Conservation (phyloP, 345 rosid genomes). For the Citrus maxima region DNA sequence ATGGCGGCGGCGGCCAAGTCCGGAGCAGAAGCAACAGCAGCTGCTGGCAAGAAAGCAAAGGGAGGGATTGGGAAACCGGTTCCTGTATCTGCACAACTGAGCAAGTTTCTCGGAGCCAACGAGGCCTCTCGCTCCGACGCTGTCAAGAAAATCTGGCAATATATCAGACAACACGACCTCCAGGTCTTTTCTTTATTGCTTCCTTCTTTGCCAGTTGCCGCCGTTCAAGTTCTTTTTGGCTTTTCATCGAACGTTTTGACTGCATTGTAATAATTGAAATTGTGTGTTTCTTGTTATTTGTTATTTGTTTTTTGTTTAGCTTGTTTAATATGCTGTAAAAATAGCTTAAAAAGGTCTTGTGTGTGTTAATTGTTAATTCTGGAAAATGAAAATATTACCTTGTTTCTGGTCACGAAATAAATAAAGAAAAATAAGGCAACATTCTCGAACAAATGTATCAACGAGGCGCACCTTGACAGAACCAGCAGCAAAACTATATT, state of each 20-base stretch:
- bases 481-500: no score
- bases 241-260: neutral
- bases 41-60: neutral
- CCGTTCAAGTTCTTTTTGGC: neutral
- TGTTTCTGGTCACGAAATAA: no score
- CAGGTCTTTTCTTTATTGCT: constrained; percentile 30
- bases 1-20: constrained; percentile 13
- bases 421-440: no score
- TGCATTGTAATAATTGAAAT: neutral
- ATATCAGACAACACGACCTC: constrained; percentile 42
- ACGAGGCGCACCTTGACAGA: no score
- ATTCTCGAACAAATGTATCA: no score
- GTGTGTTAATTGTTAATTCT: no score
- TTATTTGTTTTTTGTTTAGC: neutral
- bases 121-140: constrained; percentile 45
- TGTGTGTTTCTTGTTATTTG: no score
- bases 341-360: neutral
- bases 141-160: constrained; percentile 48
- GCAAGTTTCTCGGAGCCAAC: constrained; percentile 36
- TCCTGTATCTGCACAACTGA: constrained; percentile 33
- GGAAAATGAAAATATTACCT: no score
- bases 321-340: neutral
- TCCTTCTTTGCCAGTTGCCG: neutral
- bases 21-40: neutral
- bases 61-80: neutral